These are phyloP conservation scores for Chalciporus sphaerocephalus DNA, from an alignment of 768 basidiomycete species.

Conservation along the genomic window DNA sequence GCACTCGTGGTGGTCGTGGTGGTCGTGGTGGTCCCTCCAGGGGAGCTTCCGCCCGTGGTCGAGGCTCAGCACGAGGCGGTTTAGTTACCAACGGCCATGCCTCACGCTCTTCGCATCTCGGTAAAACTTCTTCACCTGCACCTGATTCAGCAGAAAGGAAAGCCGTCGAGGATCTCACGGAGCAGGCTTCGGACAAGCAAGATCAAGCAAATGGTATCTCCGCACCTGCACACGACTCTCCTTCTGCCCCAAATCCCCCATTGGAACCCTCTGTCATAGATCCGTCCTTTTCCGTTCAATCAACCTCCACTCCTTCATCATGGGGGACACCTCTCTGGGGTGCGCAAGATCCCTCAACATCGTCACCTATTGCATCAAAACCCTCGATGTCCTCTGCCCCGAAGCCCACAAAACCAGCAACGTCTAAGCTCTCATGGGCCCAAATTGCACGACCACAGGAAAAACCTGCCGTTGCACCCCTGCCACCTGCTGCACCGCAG, in stretches of 20 bases:
- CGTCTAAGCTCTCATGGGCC: constrained; percentile 81
- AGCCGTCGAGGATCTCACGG: constrained; percentile 17
- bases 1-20: constrained; percentile 52
- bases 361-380: constrained; percentile 18
- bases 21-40: constrained; percentile 56
- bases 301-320: constrained; percentile 32
- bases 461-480: constrained; percentile 48
- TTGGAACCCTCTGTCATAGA: constrained; percentile 16
- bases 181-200: constrained; percentile 13
- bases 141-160: constrained; percentile 32
- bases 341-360: constrained; percentile 36
- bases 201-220: constrained; percentile 14
- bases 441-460: constrained; percentile 74
- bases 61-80: constrained; percentile 38
- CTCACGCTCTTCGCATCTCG: constrained; percentile 21
- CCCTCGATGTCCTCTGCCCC: constrained; percentile 19
- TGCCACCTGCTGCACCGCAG: constrained; percentile 26
- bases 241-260: constrained; percentile 7
- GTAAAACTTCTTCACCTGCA: constrained; percentile 29
- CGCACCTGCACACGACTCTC: constrained; percentile 12
- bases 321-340: constrained; percentile 31
- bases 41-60: constrained; percentile 40
- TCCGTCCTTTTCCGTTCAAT: constrained; percentile 4
- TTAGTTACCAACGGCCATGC: constrained; percentile 32
- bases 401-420: constrained; percentile 55